Percentiles rank a stretch among this genome's conserved stretches.
Conservation (phyloP, 2,329 filamentous ascomycete species). For the Rosellinia necatrix region DNA sequence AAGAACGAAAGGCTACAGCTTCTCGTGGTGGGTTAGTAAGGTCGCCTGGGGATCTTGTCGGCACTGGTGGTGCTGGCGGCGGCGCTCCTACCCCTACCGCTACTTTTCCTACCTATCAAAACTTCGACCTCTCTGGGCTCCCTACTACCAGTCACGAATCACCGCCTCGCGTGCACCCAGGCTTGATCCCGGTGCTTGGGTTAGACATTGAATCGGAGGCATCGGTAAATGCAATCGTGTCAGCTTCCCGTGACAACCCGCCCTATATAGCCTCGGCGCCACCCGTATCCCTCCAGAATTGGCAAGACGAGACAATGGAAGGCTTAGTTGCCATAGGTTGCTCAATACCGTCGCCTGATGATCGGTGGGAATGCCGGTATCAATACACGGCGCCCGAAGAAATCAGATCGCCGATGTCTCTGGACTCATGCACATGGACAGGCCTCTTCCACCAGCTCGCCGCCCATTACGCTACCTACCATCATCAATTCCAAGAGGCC, state of each 20-base stretch:
- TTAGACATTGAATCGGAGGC: slow-evolving; percentile 31
- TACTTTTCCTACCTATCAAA: slow-evolving; percentile 23
- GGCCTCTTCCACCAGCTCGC: slow-evolving; percentile 33
- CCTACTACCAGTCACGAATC: slow-evolving; percentile 19
- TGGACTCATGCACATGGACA: slow-evolving; percentile 35
- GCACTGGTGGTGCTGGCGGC: slow-evolving; percentile 33
- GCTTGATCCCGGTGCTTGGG: slow-evolving; percentile 26
- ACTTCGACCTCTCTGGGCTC: slow-evolving; percentile 25
- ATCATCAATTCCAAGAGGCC: slow-evolving; percentile 32
- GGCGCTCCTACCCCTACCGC: slow-evolving; percentile 23
- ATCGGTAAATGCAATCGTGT: slow-evolving; percentile 29
- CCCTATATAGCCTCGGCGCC: slow-evolving; percentile 24
- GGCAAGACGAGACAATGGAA: background rate
- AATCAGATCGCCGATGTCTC: slow-evolving; percentile 24
- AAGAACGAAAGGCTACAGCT: background rate
- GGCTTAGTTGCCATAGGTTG: slow-evolving; percentile 30
- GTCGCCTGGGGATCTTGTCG: slow-evolving; percentile 28
- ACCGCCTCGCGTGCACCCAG: slow-evolving; percentile 19
- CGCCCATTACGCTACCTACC: slow-evolving; percentile 32
- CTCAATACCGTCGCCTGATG: slow-evolving; percentile 20
- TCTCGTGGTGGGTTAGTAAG: slow-evolving; percentile 21
- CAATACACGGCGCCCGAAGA: slow-evolving; percentile 19
- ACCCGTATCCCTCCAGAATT: too few species aligned
- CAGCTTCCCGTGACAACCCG: slow-evolving; percentile 25
- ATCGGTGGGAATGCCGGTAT: slow-evolving; percentile 39